Evolutionary conservation across 257 asterid species (phyloP), one percentile per base, ranked within the genome.

Genomic region (Fraxinus excelsior): DNA sequence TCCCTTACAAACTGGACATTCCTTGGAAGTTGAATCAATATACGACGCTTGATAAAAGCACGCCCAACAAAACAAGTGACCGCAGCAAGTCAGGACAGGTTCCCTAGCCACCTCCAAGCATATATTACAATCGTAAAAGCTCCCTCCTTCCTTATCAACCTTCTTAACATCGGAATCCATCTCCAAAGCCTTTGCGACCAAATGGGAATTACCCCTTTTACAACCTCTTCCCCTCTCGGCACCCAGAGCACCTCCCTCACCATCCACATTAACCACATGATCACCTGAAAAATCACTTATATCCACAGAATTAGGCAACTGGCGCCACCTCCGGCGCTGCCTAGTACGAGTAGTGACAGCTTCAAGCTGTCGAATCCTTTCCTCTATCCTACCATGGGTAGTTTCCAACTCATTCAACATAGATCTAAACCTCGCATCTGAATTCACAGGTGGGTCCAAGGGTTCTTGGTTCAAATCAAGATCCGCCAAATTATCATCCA

Each of bases 381-480:
- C 91, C 80, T 89, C 90, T 71, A 93, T 91, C 87, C 90, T 85
- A 70, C 75, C 87, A 74, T 91, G 91, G 56, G 88, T 85, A 73
- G 84, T 80, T 73, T 85, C 96, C 82, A 88, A 76, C 53, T 86
- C 96, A 80, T 81, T 84, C 84, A 87, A 64, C 73, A 87, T 31
- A 65, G 92, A 88, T 68, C 90, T 88, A 42, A 85, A 81, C 46
- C 90, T 81, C 40, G 80, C 74, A 67, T 73, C 85, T 74, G 91
- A 80, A 75, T 75, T 88, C 80, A 79, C 72, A 67, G 91, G 77
- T 38, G 76, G 87, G 72, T 83, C 87, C 38, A 53, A 12, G 7
- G 96, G 94, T 62, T 86, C 96, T 82, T 87, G 96, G 85, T 92
- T 91, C 91, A 91, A 91, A 87, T 91, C 95, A 81, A 90, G 94